Evolutionary conservation across 345 rosid genomes (phyloP), one percentile per base, ranked within the genome.

Genomic region (Conringia planisiliqua): DNA sequence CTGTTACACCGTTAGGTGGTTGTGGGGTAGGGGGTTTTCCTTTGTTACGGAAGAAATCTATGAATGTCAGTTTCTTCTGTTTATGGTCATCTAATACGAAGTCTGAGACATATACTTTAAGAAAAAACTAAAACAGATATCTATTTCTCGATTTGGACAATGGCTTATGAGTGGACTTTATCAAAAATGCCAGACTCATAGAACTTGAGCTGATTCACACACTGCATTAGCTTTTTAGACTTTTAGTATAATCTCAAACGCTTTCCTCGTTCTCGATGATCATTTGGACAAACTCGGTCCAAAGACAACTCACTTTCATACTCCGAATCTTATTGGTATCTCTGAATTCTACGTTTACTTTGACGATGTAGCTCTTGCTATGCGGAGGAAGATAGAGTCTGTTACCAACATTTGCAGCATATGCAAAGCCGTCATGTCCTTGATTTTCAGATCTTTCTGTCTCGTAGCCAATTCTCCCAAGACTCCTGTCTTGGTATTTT

Each of bases 371-470:
- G 60, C 60, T 29, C 60, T 55, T 27, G 11, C 60, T 55, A 55
- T 55, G 2, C 60, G 36, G 17, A 8, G 8, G 8, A 56, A 56
- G 6, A 56, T 7, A 3, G 61, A 56, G 3, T 56, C 61, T 1
- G 22, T 56, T 4, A 56, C 22, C 1, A 22, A 30, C 20, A 8
- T 14, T 7, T 63, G 68, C 39, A 63, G 54, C 68, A 62, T 40
- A n/a, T 62, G 67, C 43, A 56, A 39, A 56, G 39, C 61, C 39
- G 22, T 56, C 61, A 56, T 56, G 6, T 56, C 61, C 61, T 56
- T 56, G 22, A 4, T 56, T 56, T n/a, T 30, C 62, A 30, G 13
- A 30, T n/a, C 11, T 30, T 56, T 24, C 56, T 22, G 56, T 10
- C 29, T n/a, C n/a, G n/a, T n/a, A n/a, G n/a, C n/a, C n/a, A n/a